Base-by-base conservation (phyloP, 2,329 filamentous ascomycete genomes). In the Colletotrichum spinosum region DNA sequence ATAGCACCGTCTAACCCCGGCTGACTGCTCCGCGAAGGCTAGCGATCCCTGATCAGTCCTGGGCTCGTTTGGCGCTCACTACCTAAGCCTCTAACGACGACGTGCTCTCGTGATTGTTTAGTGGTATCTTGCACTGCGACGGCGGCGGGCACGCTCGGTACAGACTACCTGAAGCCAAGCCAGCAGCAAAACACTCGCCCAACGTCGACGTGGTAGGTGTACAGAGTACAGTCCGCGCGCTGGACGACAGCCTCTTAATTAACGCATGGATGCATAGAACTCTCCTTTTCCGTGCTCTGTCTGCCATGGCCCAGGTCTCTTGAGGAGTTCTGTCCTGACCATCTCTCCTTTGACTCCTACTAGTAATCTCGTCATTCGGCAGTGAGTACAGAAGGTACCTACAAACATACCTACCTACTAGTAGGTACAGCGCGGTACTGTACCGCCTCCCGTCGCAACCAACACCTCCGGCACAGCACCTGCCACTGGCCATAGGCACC, bases 21-120 rank as follows among this genome's bases (percentile, higher is more conserved):
- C 37, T 53, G 37, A 38, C 6, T 51, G 38, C 56, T 60, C 48
- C 42, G 42, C 39, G 25, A 45, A 34, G 48, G 39, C 56, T 53
- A 60, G 56, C 41, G 39, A 60, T 53, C 48, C 52, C 63, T 63
- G 58, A 48, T 17, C 17, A 62, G 46, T 25, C 46, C 44, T 46
- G 52, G 63, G 33, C 13, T 48, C 52, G 48, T 63, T 65, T 57
- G 63, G 63, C 63, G 63, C 45, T 25, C 35, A 3, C 60, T 57
- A 66, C 17, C 17, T 17, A 17, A 17, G 63, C 52, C 59, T 66
- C 59, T 48, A 41, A 63, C 59, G 45, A 62, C 63, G 59, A 66
- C 58, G 48, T 63, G 63, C 59, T 57, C 63, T 63, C 60, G 63
- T 66, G 63, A 66, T 66, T 66, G 49, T 63, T 53, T 66, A 66